Conservation (phyloP, 176 grass and related monocot genomes). For the Carex littledalei region DNA sequence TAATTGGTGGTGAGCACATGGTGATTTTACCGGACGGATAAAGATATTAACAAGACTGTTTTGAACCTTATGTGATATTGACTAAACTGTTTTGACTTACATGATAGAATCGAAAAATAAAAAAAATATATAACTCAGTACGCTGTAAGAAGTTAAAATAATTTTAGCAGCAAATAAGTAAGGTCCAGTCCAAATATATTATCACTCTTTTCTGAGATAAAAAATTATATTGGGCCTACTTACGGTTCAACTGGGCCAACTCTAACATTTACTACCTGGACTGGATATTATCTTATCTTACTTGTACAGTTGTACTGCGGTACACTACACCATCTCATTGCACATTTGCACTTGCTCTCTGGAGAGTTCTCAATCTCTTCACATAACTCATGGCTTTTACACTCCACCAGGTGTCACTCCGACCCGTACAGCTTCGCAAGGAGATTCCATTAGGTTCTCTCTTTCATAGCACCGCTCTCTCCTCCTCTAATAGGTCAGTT, state of each 20-base stretch:
- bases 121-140: too few relatives aligned
- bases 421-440: not conserved
- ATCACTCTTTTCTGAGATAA: not conserved
- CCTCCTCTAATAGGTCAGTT: slow-evolving; percentile 16
- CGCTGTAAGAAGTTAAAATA: too few relatives aligned
- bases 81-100: too few relatives aligned
- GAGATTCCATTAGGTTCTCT: not conserved
- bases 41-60: too few relatives aligned
- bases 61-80: too few relatives aligned
- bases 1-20: too few relatives aligned
- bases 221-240: not conserved
- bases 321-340: not conserved
- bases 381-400: slow-evolving; percentile 10
- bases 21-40: too few relatives aligned
- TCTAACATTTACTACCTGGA: not conserved
- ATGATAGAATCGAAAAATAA: too few relatives aligned
- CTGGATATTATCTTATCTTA: slow-evolving; percentile 4
- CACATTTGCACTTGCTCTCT: not conserved
- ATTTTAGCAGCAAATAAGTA: too few relatives aligned
- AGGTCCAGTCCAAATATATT: not conserved
- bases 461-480: not conserved
- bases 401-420: not conserved
- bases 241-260: not conserved
- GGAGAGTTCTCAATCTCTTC: not conserved
- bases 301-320: not conserved